Percentiles rank a stretch among this genome's conserved stretches.
These are phyloP conservation scores for Cyclotella baltica DNA, from an alignment of 108 stramenopile species.

Conservation along the genomic window DNA sequence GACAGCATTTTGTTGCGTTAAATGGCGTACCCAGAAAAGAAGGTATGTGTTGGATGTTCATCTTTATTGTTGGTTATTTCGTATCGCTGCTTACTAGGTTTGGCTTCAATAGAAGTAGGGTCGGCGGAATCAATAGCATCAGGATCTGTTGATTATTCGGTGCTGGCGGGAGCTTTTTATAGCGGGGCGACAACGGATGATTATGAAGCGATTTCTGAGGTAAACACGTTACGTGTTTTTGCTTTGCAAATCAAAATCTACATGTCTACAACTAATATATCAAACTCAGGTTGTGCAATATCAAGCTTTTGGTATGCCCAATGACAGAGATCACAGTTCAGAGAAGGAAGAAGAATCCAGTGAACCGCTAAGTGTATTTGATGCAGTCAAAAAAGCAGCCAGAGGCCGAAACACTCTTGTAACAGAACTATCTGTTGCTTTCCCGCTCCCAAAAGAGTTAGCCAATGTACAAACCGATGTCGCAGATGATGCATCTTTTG, in stretches of 20 bases:
- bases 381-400: slow-evolving; percentile 42
- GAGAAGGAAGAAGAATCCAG: background rate
- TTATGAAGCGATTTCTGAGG: slow-evolving; percentile 14
- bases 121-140: slow-evolving; percentile 2
- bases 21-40: slow-evolving; percentile 1
- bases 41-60: background rate
- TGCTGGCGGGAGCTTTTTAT: background rate
- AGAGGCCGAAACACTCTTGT: slow-evolving; percentile 12
- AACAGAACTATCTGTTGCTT: slow-evolving; percentile 25
- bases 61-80: background rate
- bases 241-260: background rate
- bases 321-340: background rate
- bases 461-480: slow-evolving; percentile 29
- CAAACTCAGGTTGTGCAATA: slow-evolving; percentile 28
- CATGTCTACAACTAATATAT: background rate
- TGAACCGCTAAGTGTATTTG: slow-evolving; percentile 18
- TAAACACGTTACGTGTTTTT: background rate
- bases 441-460: slow-evolving; percentile 26
- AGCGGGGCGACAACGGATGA: background rate
- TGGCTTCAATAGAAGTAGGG: background rate
- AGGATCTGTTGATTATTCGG: slow-evolving; percentile 20
- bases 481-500: slow-evolving; percentile 24
- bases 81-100: no score
- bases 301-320: slow-evolving; percentile 43
- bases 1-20: slow-evolving; percentile 42